Evolutionary conservation across 2,329 filamentous ascomycete genomes (phyloP), one percentile per base, ranked within the genome.

Genomic region (Zymoseptoria ardabiliae): DNA sequence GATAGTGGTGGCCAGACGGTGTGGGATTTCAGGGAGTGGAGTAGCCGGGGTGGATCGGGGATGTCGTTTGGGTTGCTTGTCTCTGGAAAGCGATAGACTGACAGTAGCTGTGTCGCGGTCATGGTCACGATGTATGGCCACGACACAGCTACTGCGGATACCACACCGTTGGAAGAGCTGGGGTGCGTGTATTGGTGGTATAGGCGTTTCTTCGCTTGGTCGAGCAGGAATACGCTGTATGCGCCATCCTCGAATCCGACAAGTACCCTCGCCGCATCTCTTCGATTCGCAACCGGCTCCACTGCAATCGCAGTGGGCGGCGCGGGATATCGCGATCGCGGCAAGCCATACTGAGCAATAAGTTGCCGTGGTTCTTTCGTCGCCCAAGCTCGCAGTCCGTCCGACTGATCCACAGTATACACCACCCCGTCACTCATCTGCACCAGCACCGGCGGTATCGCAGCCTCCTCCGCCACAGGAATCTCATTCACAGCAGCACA

Each of bases 401-500:
- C 81, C 2, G 76, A 73, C 5, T 77, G 75, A 71, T 96, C 90
- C 0, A 83, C 91, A 3, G 90, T 94, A 56, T 94, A 83, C 8
- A 94, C 85, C 20, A 91, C 77, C 0, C 90, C 88, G 59, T 90
- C 85, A 50, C 87, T 82, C 63, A 96, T 82, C 71, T 89, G 90
- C 53, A 92, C 89, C 6, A 97, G 77, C 45, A 91, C 72, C 2
- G 81, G 81, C 45, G 89, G 78, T 72, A 85, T 70, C 57, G 78
- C 75, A 1, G 78, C 74, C 50, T 75, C 66, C 59, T 80, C 77
- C 56, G 80, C 76, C 22, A 91, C 81, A 51, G 85, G 80, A 28
- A 97, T 83, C 73, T 96, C 89, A 41, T 88, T 86, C 11, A 96
- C 85, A 45, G 84, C 87, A 68, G 91, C 96, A 65, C 84, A 86